Conservation (phyloP, 2,329 filamentous ascomycete genomes). For the Fusarium nanum region DNA sequence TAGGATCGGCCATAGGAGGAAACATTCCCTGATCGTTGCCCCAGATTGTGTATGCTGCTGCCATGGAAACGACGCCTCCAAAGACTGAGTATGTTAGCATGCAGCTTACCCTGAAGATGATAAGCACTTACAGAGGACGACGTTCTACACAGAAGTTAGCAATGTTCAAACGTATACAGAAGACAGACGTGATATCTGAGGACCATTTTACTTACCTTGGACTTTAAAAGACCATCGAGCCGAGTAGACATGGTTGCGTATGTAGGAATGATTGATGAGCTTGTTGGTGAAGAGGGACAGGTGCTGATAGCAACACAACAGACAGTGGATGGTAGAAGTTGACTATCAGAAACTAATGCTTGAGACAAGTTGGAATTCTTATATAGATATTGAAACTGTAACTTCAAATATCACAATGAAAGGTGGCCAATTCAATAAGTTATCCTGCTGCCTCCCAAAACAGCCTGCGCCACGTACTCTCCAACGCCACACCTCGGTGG, state of each 20-base stretch:
- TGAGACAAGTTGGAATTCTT: too few relatives aligned
- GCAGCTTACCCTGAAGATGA: conserved; percentile 38
- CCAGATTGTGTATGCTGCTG: conserved; percentile 85
- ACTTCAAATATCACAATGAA: conserved; percentile 18
- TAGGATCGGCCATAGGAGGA: conserved; percentile 79
- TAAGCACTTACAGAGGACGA: conserved; percentile 70
- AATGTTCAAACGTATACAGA: rapidly evolving
- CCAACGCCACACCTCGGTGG: conserved; percentile 36
- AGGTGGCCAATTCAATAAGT: conserved; percentile 41
- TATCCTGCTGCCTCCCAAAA: conserved; percentile 11
- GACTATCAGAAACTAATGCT: background rate
- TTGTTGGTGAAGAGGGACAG: background rate
- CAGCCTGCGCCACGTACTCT: conserved; percentile 31
- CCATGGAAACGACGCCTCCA: conserved; percentile 31
- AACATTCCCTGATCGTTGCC: conserved; percentile 78
- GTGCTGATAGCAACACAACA: background rate
- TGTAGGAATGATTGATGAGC: background rate
- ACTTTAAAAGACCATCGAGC: conserved; percentile 43
- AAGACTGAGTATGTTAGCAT: conserved; percentile 30
- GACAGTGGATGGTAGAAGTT: background rate
- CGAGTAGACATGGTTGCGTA: conserved; percentile 37
- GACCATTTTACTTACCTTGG: conserved; percentile 30
- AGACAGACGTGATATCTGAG: rapidly evolving
- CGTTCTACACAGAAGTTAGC: conserved; percentile 62
- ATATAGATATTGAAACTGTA: background rate